phyloP scores from a whole-genome alignment of 768 basidiomycete genomes.

The Pleurotus sapidus region DNA sequence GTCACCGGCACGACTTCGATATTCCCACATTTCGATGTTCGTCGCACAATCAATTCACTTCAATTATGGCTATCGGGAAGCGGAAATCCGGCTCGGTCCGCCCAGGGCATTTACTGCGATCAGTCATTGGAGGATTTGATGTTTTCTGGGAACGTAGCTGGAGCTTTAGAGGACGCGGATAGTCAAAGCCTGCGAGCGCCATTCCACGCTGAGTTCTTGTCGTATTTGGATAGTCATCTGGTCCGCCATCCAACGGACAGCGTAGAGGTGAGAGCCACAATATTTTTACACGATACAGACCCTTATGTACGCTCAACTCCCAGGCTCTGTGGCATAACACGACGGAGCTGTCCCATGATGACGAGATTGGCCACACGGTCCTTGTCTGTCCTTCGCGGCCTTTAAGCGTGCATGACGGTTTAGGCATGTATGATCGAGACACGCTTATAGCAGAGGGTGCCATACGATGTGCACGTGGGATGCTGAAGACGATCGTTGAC shows the following conservation, averaged over 20 bases:
- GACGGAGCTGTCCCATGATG: slow-evolving; percentile 35
- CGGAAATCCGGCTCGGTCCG: slow-evolving; percentile 4
- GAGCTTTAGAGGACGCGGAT: not conserved
- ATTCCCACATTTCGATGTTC: slow-evolving; percentile 50
- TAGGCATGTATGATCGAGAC: slow-evolving; percentile 41
- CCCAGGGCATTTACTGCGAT: not conserved
- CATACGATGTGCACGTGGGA: slow-evolving; percentile 46
- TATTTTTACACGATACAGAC: not conserved
- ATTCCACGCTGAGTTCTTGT: slow-evolving; percentile 41
- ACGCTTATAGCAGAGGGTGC: slow-evolving; percentile 45
- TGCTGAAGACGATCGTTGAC: slow-evolving; percentile 26
- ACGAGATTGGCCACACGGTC: slow-evolving; percentile 52
- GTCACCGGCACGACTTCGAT: slow-evolving; percentile 11
- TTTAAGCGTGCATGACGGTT: slow-evolving; percentile 19
- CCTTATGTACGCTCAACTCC: not conserved
- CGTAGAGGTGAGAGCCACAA: slow-evolving; percentile 35
- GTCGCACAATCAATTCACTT: slow-evolving; percentile 59
- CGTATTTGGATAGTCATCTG: slow-evolving; percentile 54
- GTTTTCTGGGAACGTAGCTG: not conserved
- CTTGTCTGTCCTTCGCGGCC: slow-evolving; percentile 29
- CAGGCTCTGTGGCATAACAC: slow-evolving; percentile 5
- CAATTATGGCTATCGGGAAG: slow-evolving; percentile 45
- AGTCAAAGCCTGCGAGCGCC: slow-evolving; percentile 8
- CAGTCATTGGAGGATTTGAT: slow-evolving; percentile 1
- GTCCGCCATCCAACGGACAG: slow-evolving; percentile 29